These are phyloP conservation scores for Ascochyta pisi DNA, from an alignment of 2,329 filamentous ascomycete genomes.

Conservation along the genomic window DNA sequence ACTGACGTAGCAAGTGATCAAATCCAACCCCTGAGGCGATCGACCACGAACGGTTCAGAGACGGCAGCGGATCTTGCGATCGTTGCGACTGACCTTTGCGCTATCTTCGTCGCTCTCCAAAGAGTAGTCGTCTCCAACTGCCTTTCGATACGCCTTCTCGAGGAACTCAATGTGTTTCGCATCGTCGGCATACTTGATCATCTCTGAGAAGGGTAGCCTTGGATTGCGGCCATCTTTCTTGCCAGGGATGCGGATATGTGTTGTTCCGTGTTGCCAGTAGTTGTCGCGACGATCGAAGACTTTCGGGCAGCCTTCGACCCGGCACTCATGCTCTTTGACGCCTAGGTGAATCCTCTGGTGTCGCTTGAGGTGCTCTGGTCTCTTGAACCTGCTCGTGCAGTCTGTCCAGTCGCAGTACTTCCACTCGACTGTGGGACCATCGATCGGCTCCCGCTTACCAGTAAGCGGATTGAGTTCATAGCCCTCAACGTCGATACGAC, in stretches of 20 bases:
- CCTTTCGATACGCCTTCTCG: slow-evolving; percentile 30
- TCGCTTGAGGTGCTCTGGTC: slow-evolving; percentile 42
- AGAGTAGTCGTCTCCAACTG: slow-evolving; percentile 22
- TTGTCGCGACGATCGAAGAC: slow-evolving; percentile 46
- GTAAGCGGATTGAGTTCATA: slow-evolving; percentile 13
- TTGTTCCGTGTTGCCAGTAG: slow-evolving; percentile 42
- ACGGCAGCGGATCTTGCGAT: slow-evolving; percentile 11
- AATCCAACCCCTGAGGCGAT: slow-evolving; percentile 10
- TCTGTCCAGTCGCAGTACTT: slow-evolving; percentile 16
- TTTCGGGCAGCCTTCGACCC: slow-evolving; percentile 30
- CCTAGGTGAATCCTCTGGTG: slow-evolving; percentile 37
- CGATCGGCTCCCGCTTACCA: slow-evolving; percentile 16
- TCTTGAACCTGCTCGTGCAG: slow-evolving; percentile 27
- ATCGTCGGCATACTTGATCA: slow-evolving; percentile 32
- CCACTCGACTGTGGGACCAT: slow-evolving; percentile 17
- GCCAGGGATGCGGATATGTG: slow-evolving; percentile 36
- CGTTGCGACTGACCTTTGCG: background rate
- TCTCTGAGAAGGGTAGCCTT: slow-evolving; percentile 31
- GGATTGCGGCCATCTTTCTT: slow-evolving; percentile 38
- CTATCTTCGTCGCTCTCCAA: slow-evolving; percentile 20
- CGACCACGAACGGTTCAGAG: slow-evolving; percentile 3
- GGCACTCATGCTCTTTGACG: slow-evolving; percentile 30
- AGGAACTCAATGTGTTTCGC: slow-evolving; percentile 42
- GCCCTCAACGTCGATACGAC: slow-evolving; percentile 16
- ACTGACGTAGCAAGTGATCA: background rate